Conservation (phyloP, 2,329 filamentous ascomycete genomes). For the Graphilbum ipis-grandicollis region DNA sequence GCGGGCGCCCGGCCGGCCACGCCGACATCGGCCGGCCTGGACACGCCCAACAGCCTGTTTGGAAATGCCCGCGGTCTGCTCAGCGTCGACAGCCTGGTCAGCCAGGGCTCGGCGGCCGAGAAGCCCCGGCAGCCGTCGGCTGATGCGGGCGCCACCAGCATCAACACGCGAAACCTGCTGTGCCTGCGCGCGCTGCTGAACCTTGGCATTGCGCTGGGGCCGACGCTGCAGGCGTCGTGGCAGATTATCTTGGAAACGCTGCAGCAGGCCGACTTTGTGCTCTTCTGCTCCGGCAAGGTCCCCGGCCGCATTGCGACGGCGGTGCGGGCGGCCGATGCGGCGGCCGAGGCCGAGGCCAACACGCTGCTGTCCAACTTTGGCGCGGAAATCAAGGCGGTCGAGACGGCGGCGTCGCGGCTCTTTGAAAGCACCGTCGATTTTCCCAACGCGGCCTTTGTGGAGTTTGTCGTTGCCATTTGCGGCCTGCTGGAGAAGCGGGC, state of each 20-base stretch:
- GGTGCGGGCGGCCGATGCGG: conserved; percentile 26
- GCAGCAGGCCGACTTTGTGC: conserved; percentile 79
- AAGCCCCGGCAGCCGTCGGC: conserved; percentile 40
- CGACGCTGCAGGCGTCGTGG: conserved; percentile 73
- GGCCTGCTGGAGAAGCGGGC: conserved; percentile 37
- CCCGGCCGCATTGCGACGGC: conserved; percentile 33
- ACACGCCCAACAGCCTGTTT: conserved; percentile 41
- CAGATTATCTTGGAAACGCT: conserved; percentile 81
- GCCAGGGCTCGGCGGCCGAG: conserved; percentile 38
- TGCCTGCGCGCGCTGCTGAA: conserved; percentile 88
- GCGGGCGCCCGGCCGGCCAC: conserved; percentile 24
- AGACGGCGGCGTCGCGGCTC: conserved; percentile 69
- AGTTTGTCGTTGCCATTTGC: conserved; percentile 62
- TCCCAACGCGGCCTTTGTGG: conserved; percentile 62
- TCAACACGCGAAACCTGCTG: conserved; percentile 79
- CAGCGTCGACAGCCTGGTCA: conserved; percentile 54
- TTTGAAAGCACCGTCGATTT: conserved; percentile 90
- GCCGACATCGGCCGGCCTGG: conserved; percentile 24
- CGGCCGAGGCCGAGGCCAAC: conserved; percentile 31
- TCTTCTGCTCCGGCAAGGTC: conserved; percentile 45
- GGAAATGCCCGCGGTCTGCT: conserved; percentile 55
- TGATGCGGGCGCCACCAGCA: conserved; percentile 33
- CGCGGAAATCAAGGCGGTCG: conserved; percentile 71
- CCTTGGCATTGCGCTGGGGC: conserved; percentile 81
- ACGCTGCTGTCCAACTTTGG: conserved; percentile 49